These are phyloP conservation scores for Phialophora expanda DNA, from an alignment of 2,329 filamentous ascomycete species.

Conservation along the genomic window DNA sequence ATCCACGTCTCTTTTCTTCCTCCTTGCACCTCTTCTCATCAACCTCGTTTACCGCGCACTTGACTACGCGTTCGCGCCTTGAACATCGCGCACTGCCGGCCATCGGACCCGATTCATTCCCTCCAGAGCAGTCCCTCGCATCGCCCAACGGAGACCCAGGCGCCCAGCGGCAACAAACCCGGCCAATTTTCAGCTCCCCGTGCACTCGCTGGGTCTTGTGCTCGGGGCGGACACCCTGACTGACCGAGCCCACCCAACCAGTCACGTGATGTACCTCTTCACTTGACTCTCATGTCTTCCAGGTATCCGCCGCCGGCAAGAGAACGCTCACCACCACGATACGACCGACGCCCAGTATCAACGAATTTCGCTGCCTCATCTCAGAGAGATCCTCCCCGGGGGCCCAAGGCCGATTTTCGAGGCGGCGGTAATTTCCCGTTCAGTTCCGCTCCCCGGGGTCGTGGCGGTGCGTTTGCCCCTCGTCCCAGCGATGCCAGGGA, in stretches of 20 bases:
- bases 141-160: background rate
- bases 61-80: constrained; percentile 15
- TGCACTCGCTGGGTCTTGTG: constrained; percentile 1
- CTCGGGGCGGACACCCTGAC: constrained; percentile 2
- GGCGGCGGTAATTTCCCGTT: constrained; percentile 53
- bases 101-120: background rate
- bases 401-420: constrained; percentile 76
- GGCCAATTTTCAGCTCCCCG: constrained; percentile 9
- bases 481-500: constrained; percentile 58
- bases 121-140: background rate
- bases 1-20: constrained; percentile 35
- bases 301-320: constrained; percentile 64
- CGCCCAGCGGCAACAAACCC: constrained; percentile 5
- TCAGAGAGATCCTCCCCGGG: constrained; percentile 76
- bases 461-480: constrained; percentile 61
- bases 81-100: constrained; percentile 1
- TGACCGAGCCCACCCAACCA: constrained; percentile 43
- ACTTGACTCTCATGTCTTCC: constrained; percentile 47
- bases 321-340: constrained; percentile 70
- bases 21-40: constrained; percentile 34
- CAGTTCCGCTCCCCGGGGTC: constrained; percentile 50
- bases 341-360: constrained; percentile 73
- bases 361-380: constrained; percentile 48
- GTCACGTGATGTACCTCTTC: constrained; percentile 60
- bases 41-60: constrained; percentile 7